Base-by-base conservation (phyloP, 1,139 yeast genomes). In the Hemisphaericaspora xylofermentans region DNA sequence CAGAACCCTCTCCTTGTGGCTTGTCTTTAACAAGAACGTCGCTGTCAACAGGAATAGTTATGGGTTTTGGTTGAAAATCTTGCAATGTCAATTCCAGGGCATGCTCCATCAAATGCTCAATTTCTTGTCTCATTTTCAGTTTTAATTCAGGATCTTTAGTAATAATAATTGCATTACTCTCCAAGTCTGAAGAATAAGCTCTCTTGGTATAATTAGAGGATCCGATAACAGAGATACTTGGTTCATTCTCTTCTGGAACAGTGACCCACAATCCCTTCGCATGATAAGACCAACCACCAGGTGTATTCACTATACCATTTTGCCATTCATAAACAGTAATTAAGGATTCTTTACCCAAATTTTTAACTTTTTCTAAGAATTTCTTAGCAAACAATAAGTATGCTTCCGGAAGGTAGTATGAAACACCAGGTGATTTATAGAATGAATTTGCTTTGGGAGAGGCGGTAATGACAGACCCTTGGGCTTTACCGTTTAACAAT, bases 201-300 rank as follows among this genome's bases (percentile, higher is more conserved):
- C 99, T 73, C 49, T 85, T 80, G 0, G 98, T 94, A 59, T 89
- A 93, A 60, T 93, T 93, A 0, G 97, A 88, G 0, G 96, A 88
- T 1, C 98, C 98, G 42, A 93, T 74, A 3, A 91, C 80, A 0
- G 97, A 86, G 19, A 88, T 68, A 33, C 84, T 74, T 2, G 96
- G 96, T 22, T 65, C 56, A 0, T 53, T 51, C 43, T 79, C 83
- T 6, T 67, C 71, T 0, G 89, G 86, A 6, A 76, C 76, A 6
- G 81, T 74, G 1, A 88, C 66, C 98, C 98, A 93, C 13, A 89
- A 68, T 0, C 99, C 99, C 59, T 93, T 93, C n/a, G 98, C 98
- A 58, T 93, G 99, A 60, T 93, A 93, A 0, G 97, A 88, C 98
- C 98, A 93, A 1, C 98, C 98, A 26, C 71, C 78, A 0, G 82